Evolutionary conservation across 176 grass and related monocot species (phyloP).

Genomic region (Carex pumila): DNA sequence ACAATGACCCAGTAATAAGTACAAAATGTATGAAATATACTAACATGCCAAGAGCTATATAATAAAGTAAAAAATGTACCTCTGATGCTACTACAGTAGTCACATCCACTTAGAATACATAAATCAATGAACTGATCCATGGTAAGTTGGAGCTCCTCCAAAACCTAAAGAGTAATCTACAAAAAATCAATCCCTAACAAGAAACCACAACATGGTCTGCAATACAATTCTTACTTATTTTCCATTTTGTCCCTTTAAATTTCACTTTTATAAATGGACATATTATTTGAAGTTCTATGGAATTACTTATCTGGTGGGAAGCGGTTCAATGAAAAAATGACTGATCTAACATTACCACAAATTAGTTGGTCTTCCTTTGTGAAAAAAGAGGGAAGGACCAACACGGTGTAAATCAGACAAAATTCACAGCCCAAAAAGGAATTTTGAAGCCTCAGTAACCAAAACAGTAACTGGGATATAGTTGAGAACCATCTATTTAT

Average conservation of each 20-base stretch:
- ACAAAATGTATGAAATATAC: constrained; percentile 15
- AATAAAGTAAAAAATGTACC: constrained; percentile 34
- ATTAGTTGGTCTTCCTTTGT: background rate
- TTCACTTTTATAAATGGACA: background rate
- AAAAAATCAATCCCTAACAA: background rate
- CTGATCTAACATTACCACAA: background rate
- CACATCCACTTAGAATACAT: constrained; percentile 90
- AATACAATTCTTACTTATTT: background rate
- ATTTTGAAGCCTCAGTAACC: background rate
- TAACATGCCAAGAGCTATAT: constrained; percentile 8
- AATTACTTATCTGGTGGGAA: no score
- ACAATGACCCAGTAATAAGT: background rate
- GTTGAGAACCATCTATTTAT: background rate
- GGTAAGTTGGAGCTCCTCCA: constrained; percentile 71
- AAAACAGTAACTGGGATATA: background rate
- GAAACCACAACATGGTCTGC: background rate
- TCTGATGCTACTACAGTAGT: constrained; percentile 90
- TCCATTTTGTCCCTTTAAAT: background rate
- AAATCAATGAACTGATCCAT: constrained; percentile 97
- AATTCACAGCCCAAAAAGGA: background rate
- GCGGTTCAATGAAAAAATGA: background rate
- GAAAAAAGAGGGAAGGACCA: background rate
- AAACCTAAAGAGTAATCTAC: constrained; percentile 36
- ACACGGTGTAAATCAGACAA: background rate
- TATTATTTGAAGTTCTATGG: background rate